A percentile compares a stretch with the other conserved stretches of the same genome.
These are phyloP conservation scores for Microstegium vimineum DNA, from an alignment of 176 grass and related monocot genomes.

Conservation along the genomic window DNA sequence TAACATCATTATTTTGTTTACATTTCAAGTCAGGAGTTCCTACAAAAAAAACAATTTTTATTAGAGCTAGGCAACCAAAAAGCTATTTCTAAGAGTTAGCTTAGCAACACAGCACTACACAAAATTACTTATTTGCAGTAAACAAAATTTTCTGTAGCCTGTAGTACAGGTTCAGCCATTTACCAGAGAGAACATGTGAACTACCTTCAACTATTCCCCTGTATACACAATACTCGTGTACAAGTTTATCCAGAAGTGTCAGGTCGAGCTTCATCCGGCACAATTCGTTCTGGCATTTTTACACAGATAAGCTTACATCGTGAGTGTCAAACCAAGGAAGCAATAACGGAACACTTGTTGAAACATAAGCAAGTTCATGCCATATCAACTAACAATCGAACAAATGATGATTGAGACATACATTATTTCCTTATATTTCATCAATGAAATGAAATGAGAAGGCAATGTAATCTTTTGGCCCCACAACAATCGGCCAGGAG, in stretches of 20 bases:
- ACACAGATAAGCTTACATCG: constrained; percentile 6
- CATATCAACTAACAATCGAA: constrained; percentile 2
- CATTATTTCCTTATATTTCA: not conserved
- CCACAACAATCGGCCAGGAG: not conserved
- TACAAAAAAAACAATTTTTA: constrained; percentile 30
- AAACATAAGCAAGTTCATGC: constrained; percentile 12
- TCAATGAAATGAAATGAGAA: not conserved
- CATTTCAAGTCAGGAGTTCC: constrained; percentile 44
- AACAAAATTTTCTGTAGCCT: constrained; percentile 14
- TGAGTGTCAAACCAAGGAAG: not conserved
- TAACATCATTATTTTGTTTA: constrained; percentile 45
- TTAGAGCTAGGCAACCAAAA: constrained; percentile 17
- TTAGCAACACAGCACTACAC: not conserved
- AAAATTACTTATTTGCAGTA: constrained; percentile 20
- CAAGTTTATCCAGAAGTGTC: constrained; percentile 87
- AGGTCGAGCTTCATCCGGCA: constrained; percentile 96
- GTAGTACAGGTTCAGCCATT: constrained; percentile 12
- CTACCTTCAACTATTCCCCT: constrained; percentile 79
- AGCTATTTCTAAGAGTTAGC: not conserved
- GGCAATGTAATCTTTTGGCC: not conserved
- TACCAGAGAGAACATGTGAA: constrained; percentile 61
- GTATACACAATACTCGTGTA: constrained; percentile 96
- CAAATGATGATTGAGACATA: not conserved
- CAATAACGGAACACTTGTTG: not conserved
- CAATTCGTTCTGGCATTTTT: constrained; percentile 78